These are phyloP conservation scores for Halophytophthora polymorphica DNA, from an alignment of 352 stramenopile species.

Conservation along the genomic window DNA sequence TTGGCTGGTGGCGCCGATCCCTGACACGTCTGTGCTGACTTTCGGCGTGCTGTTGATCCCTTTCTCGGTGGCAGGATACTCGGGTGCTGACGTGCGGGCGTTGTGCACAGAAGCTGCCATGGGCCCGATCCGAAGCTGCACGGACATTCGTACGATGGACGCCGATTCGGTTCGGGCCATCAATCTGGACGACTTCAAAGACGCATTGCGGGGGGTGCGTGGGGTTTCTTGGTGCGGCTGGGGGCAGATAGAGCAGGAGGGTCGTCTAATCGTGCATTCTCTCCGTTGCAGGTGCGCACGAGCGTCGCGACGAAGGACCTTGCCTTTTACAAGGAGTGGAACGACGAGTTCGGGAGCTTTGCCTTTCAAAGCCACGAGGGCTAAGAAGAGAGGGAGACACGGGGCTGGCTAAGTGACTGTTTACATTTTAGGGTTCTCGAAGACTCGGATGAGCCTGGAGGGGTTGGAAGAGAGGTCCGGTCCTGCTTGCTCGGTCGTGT, in stretches of 20 bases:
- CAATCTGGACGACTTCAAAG: constrained; percentile 93
- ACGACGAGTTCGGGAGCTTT: constrained; percentile 92
- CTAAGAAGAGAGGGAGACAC: background rate
- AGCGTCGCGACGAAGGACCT: constrained; percentile 95
- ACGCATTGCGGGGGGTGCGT: constrained; percentile 82
- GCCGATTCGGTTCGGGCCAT: constrained; percentile 92
- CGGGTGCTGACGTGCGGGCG: constrained; percentile 96
- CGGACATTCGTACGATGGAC: constrained; percentile 87
- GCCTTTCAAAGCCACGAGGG: constrained; percentile 70
- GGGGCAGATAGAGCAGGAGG: background rate
- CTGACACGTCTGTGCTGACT: constrained; percentile 7
- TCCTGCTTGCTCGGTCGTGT: constrained; percentile 7
- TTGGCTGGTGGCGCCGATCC: background rate
- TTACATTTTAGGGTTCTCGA: constrained; percentile 19
- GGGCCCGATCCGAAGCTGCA: constrained; percentile 90
- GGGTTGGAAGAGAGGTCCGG: constrained; percentile 4
- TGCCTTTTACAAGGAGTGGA: constrained; percentile 91
- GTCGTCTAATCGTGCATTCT: constrained; percentile 1
- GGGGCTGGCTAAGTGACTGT: constrained; percentile 15
- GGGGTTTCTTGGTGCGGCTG: background rate
- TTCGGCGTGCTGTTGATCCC: background rate
- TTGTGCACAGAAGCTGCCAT: constrained; percentile 98
- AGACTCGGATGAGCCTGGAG: constrained; percentile 1
- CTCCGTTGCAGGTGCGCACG: constrained; percentile 80
- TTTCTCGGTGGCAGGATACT: constrained; percentile 85